These are phyloP conservation scores for Phenoliferia sp. DNA, from an alignment of 1,284 basidiomycete species.

Conservation along the genomic window DNA sequence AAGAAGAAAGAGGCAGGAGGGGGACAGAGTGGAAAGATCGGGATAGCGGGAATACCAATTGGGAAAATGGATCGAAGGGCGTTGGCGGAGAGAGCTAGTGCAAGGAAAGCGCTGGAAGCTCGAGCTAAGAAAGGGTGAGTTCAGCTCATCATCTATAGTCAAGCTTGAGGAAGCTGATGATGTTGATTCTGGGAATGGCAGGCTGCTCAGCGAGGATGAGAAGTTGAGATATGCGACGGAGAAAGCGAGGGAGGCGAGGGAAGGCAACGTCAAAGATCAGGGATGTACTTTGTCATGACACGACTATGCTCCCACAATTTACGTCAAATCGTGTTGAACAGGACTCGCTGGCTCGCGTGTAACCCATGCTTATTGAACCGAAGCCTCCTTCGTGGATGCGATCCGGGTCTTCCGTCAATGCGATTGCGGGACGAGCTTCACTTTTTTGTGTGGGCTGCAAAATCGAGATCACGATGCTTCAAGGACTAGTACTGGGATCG, in stretches of 20 bases:
- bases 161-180: neutral
- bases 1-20: neutral
- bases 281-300: neutral
- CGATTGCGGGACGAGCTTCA: too few species aligned
- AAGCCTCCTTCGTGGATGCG: too few species aligned
- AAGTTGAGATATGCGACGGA: constrained; percentile 30
- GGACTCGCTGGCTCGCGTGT: too few species aligned
- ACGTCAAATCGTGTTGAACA: too few species aligned
- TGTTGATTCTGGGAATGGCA: neutral
- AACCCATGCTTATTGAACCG: too few species aligned
- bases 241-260: constrained; percentile 26
- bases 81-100: constrained; percentile 22
- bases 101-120: constrained; percentile 26
- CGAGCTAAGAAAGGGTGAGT: constrained; percentile 33
- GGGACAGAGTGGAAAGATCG: neutral
- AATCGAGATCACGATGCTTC: too few species aligned
- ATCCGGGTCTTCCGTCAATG: too few species aligned
- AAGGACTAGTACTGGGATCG: too few species aligned
- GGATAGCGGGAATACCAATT: neutral
- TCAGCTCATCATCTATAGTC: neutral
- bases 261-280: neutral
- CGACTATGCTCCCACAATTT: too few species aligned
- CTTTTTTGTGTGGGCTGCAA: too few species aligned
- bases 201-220: constrained; percentile 30
- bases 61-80: constrained; percentile 21